Evolutionary conservation across 768 basidiomycete species (phyloP).

Genomic region (Kwoniella bestiolae): DNA sequence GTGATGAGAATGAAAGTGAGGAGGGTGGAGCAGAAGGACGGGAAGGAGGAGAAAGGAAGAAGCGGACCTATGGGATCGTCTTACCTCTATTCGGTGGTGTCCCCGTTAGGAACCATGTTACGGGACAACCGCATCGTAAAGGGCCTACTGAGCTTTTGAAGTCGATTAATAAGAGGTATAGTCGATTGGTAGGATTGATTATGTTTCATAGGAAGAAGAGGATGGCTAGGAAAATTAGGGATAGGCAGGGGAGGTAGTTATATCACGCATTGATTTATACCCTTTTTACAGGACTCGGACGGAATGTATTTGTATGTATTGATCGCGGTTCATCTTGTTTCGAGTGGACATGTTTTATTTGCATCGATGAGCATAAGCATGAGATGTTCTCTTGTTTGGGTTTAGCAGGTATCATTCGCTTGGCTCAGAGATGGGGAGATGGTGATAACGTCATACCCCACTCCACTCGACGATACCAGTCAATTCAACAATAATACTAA

Average conservation of each 20-base stretch:
- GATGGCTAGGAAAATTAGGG: slow-evolving; percentile 14
- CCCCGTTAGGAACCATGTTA: slow-evolving; percentile 22
- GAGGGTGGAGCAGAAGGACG: slow-evolving; percentile 12
- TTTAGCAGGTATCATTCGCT: too few species aligned
- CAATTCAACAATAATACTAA: background rate
- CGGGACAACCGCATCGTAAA: slow-evolving; percentile 24
- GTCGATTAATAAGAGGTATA: slow-evolving; percentile 48
- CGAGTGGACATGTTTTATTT: too few species aligned
- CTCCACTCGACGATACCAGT: too few species aligned
- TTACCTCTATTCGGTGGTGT: slow-evolving; percentile 33
- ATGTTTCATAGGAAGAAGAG: slow-evolving; percentile 51
- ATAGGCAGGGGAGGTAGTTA: slow-evolving; percentile 5
- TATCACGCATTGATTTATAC: background rate
- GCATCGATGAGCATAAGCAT: too few species aligned
- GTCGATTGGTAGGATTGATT: slow-evolving; percentile 44
- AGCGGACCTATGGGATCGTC: slow-evolving; percentile 17
- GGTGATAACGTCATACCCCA: background rate
- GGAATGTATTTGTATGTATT: background rate
- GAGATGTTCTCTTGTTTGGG: too few species aligned
- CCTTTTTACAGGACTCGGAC: background rate
- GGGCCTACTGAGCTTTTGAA: slow-evolving; percentile 41
- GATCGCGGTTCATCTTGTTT: background rate
- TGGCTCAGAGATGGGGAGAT: background rate
- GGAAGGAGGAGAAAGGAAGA: slow-evolving; percentile 1
- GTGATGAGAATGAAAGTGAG: slow-evolving; percentile 31